phyloP scores from a whole-genome alignment of 23 red algal species.

The Pyropia yezoensis region DNA sequence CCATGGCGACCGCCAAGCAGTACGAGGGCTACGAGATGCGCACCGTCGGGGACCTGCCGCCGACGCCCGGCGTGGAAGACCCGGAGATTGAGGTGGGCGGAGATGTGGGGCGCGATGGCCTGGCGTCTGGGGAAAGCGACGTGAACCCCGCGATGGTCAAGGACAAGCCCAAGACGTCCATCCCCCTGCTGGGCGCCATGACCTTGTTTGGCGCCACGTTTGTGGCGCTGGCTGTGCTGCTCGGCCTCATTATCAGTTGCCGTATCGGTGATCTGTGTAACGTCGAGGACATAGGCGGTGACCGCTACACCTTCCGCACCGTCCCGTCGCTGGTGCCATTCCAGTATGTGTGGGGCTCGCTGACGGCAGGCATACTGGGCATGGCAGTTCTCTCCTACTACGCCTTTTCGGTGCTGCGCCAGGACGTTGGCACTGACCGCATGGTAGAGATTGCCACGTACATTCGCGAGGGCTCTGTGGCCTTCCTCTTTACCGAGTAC shows the following conservation, averaged over 20 bases:
- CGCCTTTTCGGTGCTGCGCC: constrained; percentile 14
- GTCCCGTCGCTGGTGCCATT: constrained; percentile 5
- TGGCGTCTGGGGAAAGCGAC: no score
- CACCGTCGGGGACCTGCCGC: no score
- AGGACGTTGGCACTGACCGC: constrained; percentile 13
- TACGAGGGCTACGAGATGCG: no score
- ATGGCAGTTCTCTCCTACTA: constrained; percentile 17
- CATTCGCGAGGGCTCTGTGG: constrained; percentile 19
- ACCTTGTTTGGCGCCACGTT: neutral
- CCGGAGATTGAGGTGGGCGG: no score
- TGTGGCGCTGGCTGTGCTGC: neutral
- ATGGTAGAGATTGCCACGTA: constrained; percentile 35
- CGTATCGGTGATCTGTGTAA: neutral
- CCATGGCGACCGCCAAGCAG: no score
- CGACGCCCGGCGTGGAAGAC: no score
- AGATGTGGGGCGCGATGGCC: no score
- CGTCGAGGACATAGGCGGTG: neutral
- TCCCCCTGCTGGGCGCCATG: neutral
- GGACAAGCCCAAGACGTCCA: constrained; percentile 1
- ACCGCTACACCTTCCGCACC: constrained; percentile 2
- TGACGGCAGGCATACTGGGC: constrained; percentile 14
- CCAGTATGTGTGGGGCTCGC: constrained; percentile 12
- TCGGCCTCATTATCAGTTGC: neutral
- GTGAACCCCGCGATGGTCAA: constrained; percentile 1
- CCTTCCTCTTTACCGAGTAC: constrained; percentile 22